Conservation (phyloP, 2,329 filamentous ascomycete species). For the Proliferodiscus dingleyae region DNA sequence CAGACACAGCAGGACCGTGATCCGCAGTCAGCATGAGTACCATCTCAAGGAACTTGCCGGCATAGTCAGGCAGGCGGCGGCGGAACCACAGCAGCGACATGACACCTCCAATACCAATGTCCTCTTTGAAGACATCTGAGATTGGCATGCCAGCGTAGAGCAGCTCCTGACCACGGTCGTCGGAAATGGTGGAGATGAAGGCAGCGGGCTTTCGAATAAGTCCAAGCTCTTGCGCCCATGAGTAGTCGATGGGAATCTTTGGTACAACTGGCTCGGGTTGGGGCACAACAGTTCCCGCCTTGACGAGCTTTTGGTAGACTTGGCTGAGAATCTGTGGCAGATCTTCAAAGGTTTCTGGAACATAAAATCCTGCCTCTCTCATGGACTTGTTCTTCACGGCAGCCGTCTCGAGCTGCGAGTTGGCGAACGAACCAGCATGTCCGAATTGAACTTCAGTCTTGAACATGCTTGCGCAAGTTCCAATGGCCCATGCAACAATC, state of each 20-base stretch:
- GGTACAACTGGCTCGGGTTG: conserved; percentile 85
- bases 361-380: conserved; percentile 89
- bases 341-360: conserved; percentile 95
- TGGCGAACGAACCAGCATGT: conserved; percentile 97
- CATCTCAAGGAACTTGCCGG: conserved; percentile 99
- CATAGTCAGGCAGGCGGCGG: conserved; percentile 89
- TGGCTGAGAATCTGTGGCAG: conserved; percentile 70
- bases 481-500: conserved; percentile 98
- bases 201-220: conserved; percentile 99
- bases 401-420: conserved; percentile 98
- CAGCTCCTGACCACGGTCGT: conserved; percentile 98
- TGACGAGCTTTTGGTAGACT: conserved; percentile 86
- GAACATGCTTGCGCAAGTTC: conserved; percentile 99
- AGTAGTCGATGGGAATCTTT: conserved; percentile 99
- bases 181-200: conserved; percentile 99
- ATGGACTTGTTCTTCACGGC: conserved; percentile 95
- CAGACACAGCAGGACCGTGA: conserved; percentile 96
- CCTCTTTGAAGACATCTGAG: conserved; percentile 98
- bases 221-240: conserved; percentile 98
- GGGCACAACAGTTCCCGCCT: conserved; percentile 78
- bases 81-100: conserved; percentile 99
- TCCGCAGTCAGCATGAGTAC: conserved; percentile 99
- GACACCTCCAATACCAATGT: conserved; percentile 98
- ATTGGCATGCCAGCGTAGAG: conserved; percentile 99
- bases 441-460: conserved; percentile 99